These are phyloP conservation scores for Staphylotrichum tortipilum DNA, from an alignment of 495 filamentous ascomycete species.

Conservation along the genomic window DNA sequence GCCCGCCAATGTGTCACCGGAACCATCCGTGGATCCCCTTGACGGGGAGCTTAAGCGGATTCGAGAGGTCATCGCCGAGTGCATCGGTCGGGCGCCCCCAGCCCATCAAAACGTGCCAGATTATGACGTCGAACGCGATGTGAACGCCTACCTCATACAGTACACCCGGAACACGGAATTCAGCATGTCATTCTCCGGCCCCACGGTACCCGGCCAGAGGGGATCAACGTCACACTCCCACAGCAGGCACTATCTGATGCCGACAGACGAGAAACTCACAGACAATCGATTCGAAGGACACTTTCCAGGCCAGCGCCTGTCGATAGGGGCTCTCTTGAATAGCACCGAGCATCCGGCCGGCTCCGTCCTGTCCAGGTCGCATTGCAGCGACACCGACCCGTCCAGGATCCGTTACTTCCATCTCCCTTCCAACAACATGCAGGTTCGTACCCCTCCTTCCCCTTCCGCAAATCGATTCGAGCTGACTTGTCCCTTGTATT, in stretches of 20 bases:
- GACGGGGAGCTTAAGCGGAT: too few species aligned
- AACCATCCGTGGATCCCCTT: too few species aligned
- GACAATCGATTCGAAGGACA: slow-evolving; percentile 12
- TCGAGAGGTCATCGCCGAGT: neutral
- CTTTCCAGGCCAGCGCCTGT: slow-evolving; percentile 14
- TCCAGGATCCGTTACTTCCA: slow-evolving; percentile 13
- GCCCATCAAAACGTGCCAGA: neutral
- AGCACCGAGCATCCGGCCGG: too few species aligned
- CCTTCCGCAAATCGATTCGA: neutral
- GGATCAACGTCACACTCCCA: neutral
- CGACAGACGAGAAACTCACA: slow-evolving; percentile 5
- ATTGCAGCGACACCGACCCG: neutral
- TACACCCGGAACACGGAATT: slow-evolving; percentile 1
- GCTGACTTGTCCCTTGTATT: neutral
- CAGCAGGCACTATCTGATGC: neutral
- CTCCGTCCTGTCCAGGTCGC: neutral
- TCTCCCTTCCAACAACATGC: slow-evolving; percentile 18
- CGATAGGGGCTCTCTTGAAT: slow-evolving; percentile 6
- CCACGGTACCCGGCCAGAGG: too few species aligned
- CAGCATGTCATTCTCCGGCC: too few species aligned
- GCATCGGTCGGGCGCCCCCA: neutral
- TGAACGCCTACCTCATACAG: slow-evolving; percentile 19
- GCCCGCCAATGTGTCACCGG: too few species aligned
- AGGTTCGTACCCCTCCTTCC: neutral
- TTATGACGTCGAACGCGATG: slow-evolving; percentile 11